Base-by-base conservation (phyloP, 257 asterid species). In the Scutellaria minor region DNA sequence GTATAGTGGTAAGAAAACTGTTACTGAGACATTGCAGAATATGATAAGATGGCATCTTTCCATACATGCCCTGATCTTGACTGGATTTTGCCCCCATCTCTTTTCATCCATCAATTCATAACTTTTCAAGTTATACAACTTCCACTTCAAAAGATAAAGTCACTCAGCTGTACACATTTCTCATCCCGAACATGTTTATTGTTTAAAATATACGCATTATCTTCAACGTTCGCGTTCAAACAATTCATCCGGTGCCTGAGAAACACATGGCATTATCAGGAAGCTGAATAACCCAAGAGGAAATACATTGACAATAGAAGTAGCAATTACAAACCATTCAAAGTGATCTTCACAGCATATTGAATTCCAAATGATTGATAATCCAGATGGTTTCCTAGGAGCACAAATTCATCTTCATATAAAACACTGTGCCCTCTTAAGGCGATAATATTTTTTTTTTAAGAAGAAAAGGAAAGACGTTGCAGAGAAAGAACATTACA, bases 311-410 rank as follows among this genome's bases (percentile, higher is more conserved):
- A 42, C 57, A 48, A 70, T n/a, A 70, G 22, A 54, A 37, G 15
- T 13, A 39, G 65, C 64, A 62, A 22, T 66, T n/a, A 50, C 87
- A 63, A 47, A 92, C 97, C 96, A 92, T 75, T 89, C 96, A 63
- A 92, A 92, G 86, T 92, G 98, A 80, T 92, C 96, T 57, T 92
- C 97, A 7, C 98, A 92, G 83, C 95, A 87, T 51, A 92, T 88
- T 35, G 98, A 92, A 69, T 82, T 85, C 86, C 88, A 82, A 76
- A 92, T 90, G 74, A 88, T 85, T 51, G 94, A 83, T 67, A 92
- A 77, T 64, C 97, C 98, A 65, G 96, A 79, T 53, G 81, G 80
- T 80, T 85, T 92, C 98, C 97, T 92, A 84, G 62, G 77, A 76
- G 57, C 62, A 53, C 52, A 74, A 64, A 14, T 64, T 50, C 69